Conservation (phyloP, 192 early-diverging fungal species). For the Rhizophagus clarus region DNA sequence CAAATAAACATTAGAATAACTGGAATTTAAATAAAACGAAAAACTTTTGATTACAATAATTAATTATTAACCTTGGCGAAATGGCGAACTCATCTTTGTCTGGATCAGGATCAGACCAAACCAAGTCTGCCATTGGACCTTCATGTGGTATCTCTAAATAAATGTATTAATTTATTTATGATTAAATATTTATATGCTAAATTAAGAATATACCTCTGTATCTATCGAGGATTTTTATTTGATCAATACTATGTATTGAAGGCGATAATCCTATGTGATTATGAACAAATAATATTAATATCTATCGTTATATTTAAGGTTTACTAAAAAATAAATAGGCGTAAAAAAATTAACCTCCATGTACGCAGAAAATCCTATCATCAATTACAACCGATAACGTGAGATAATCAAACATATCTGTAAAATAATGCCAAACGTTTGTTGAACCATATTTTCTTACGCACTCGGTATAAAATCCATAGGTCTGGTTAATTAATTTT, state of each 20-base stretch:
- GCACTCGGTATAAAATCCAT: slow-evolving; percentile 94
- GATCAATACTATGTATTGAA: slow-evolving; percentile 82
- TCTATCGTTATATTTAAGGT: background rate
- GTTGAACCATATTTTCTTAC: slow-evolving; percentile 83
- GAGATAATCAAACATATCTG: slow-evolving; percentile 92
- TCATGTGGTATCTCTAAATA: slow-evolving; percentile 87
- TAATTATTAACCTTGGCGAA: slow-evolving; percentile 60
- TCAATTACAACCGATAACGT: slow-evolving; percentile 88
- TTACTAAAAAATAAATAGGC: background rate
- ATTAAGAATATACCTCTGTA: slow-evolving; percentile 62
- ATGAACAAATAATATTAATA: background rate
- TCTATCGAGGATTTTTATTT: slow-evolving; percentile 83
- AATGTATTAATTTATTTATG: background rate
- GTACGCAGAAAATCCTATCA: slow-evolving; percentile 90
- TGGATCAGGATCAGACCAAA: slow-evolving; percentile 87
- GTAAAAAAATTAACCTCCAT: slow-evolving; percentile 67
- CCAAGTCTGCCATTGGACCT: slow-evolving; percentile 93
- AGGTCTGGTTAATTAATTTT: slow-evolving; percentile 55
- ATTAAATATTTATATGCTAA: background rate
- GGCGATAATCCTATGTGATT: slow-evolving; percentile 67
- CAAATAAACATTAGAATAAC: background rate
- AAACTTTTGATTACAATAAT: background rate
- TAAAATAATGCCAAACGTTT: slow-evolving; percentile 91
- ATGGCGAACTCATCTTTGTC: slow-evolving; percentile 77
- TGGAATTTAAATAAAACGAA: background rate